These are phyloP conservation scores for Hibiscus tridactylites DNA, from an alignment of 345 rosid genomes.

Conservation along the genomic window DNA sequence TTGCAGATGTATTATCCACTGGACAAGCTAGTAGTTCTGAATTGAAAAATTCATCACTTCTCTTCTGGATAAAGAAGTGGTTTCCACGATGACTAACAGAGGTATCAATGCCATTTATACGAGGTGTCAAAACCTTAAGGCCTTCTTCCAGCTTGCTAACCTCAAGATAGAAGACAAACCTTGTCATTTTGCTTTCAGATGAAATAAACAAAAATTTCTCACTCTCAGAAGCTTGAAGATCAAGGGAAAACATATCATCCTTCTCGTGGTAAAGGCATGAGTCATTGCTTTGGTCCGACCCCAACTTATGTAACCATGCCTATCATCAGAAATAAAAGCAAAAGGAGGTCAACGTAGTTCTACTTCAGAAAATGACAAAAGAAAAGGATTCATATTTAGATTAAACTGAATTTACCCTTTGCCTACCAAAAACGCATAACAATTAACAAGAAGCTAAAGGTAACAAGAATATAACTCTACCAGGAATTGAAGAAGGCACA, in stretches of 20 bases:
- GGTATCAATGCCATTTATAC: slow-evolving; percentile 57
- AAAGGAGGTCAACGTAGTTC: background rate
- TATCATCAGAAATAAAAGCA: slow-evolving; percentile 16
- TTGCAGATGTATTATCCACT: slow-evolving; percentile 48
- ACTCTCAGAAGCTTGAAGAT: slow-evolving; percentile 66
- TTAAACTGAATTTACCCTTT: background rate
- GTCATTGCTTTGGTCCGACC: slow-evolving; percentile 61
- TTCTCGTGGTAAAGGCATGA: slow-evolving; percentile 78
- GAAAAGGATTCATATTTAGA: background rate
- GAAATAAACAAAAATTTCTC: slow-evolving; percentile 55
- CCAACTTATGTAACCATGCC: slow-evolving; percentile 93
- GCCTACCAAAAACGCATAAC: background rate
- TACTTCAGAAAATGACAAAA: background rate
- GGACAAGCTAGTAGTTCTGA: slow-evolving; percentile 74
- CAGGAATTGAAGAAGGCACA: background rate
- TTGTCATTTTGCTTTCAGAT: slow-evolving; percentile 71
- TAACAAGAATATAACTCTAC: background rate
- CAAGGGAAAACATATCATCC: slow-evolving; percentile 77
- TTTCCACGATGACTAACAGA: slow-evolving; percentile 75
- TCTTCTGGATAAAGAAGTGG: slow-evolving; percentile 67
- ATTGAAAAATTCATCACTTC: slow-evolving; percentile 73
- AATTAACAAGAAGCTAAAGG: background rate
- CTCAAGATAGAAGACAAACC: slow-evolving; percentile 58
- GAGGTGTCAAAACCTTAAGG: slow-evolving; percentile 66
- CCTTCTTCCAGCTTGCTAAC: slow-evolving; percentile 58